Base-by-base conservation (phyloP, 2,329 filamentous ascomycete genomes). In the Cercospora nicotianae region DNA sequence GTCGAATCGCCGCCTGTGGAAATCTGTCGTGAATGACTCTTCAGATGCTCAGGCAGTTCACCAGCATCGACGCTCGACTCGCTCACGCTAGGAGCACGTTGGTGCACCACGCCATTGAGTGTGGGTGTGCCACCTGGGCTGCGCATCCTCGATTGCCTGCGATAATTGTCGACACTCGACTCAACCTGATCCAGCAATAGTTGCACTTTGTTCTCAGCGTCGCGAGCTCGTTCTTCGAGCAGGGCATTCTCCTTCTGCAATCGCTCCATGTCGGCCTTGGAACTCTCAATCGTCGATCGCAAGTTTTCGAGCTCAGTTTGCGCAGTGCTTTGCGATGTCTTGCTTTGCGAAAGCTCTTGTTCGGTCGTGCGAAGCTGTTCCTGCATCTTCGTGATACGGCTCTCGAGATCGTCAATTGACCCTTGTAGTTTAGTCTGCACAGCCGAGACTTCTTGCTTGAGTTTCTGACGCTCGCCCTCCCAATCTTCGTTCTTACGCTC, bases 121-220 rank as follows among this genome's bases (percentile, higher is more conserved):
- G 70, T 61, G 8, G 74, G 69, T 9, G 70, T 70, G 23, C 67
- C 68, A 64, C 76, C 76, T 67, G 62, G 65, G 5, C 67, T 73
- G 28, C 78, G 75, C 33, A 80, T 71, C 71, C 87, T 83, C 5
- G 87, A 87, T 74, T 88, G 93, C 48, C 95, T 91, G 65, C 95
- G 91, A 80, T 98, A 98, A 78, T 92, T 96, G 80, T 95, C 94
- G 16, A 99, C 95, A 3, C 93, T 96, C 48, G 89, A 89, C 79
- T 96, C 94, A 42, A 99, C 94, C 77, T 98, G 94, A 78, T 98
- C 93, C 12, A 99, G 88, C 60, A 99, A 88, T 75, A 97, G 87
- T 33, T 92, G 92, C 23, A 99, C 95, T 76, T 96, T 96, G 72
- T 92, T 89, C 81, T 99, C 95, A 1, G 95, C 95, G 78, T 97